phyloP scores from a whole-genome alignment of 2,329 filamentous ascomycete genomes.

The Juglanconis oblonga region DNA sequence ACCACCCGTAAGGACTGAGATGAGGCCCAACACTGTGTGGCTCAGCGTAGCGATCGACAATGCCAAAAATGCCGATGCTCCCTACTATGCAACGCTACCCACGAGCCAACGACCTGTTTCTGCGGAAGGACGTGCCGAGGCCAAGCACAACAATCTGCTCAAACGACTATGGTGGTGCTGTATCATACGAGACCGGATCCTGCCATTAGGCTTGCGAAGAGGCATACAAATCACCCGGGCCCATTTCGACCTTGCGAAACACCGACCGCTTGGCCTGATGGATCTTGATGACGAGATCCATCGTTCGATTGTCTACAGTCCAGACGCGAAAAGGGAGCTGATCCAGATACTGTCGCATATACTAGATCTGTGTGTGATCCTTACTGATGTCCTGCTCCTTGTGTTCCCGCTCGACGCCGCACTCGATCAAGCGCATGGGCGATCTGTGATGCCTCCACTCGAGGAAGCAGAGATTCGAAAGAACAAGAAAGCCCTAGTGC shows the following conservation, averaged over 20 bases:
- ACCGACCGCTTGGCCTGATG: conserved; percentile 37
- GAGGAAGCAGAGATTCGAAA: conserved; percentile 31
- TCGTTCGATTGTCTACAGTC: conserved; percentile 42
- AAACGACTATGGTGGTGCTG: conserved; percentile 54
- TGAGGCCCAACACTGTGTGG: conserved; percentile 29
- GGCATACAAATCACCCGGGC: conserved; percentile 43
- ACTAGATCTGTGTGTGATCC: conserved; percentile 41
- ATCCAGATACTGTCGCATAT: conserved; percentile 44
- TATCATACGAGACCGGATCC: conserved; percentile 45
- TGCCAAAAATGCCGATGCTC: conserved; percentile 42
- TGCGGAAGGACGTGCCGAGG: conserved; percentile 11
- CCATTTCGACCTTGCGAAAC: conserved; percentile 37
- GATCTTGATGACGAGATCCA: conserved; percentile 42
- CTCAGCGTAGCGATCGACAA: conserved; percentile 46
- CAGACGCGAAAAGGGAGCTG: conserved; percentile 42
- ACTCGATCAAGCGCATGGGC: background rate
- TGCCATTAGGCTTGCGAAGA: conserved; percentile 45
- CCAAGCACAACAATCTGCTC: conserved; percentile 18
- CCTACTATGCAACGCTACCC: conserved; percentile 33
- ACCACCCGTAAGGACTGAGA: conserved; percentile 37
- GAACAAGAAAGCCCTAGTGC: conserved; percentile 33
- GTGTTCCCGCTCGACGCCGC: conserved; percentile 43
- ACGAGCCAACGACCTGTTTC: conserved; percentile 28
- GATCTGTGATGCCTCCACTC: conserved; percentile 22
- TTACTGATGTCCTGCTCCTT: conserved; percentile 44